Evolutionary conservation across 352 stramenopile genomes (phyloP), one percentile per base, ranked within the genome.

Genomic region (Phytophthora chlamydospora): DNA sequence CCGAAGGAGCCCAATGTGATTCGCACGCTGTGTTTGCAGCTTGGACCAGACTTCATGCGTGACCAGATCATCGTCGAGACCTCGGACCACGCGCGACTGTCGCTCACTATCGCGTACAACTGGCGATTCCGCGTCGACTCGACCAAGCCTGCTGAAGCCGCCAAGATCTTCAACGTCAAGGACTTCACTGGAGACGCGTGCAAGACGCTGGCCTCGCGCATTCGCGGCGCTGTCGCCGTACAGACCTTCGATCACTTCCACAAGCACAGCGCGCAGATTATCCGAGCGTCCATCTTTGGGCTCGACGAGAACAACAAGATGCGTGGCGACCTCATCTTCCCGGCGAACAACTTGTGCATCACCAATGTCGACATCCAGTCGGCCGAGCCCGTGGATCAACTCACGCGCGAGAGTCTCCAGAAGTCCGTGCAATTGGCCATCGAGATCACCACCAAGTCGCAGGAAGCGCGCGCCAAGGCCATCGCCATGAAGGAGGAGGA

Each of bases 331-430:
- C 52, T 93, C 35, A 46, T 84, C 21, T 93, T 93, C 58, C 75
- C 81, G 2, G 77, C 82, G 32, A 93, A 93, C 63, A 87, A 88
- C 24, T 65, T 93, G 10, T 87, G 76, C 50, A 85, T 93, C 67
- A 93, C 84, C 0, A 93, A 93, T 63, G 83, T 93, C 8, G 84
- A 93, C 45, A 85, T 93, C 34, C 84, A 93, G 39, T 90, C 80
- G 6, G 84, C 83, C 19, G 84, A 93, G 51, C 84, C 84, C 2
- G 84, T 93, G 24, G 84, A 93, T 16, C 69, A 77, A 9, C 63
- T 88, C 34, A 93, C 84, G 3, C 80, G 84, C 19, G 77, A 89
- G 51, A 91, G 80, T 64, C 60, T 93, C 32, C 84, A 93, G 58
- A 91, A 90, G 58, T 91, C 80, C 1, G 84, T 93, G 40, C 84